phyloP scores from a whole-genome alignment of 2,329 filamentous ascomycete genomes.

The Coniosporium uncinatum region DNA sequence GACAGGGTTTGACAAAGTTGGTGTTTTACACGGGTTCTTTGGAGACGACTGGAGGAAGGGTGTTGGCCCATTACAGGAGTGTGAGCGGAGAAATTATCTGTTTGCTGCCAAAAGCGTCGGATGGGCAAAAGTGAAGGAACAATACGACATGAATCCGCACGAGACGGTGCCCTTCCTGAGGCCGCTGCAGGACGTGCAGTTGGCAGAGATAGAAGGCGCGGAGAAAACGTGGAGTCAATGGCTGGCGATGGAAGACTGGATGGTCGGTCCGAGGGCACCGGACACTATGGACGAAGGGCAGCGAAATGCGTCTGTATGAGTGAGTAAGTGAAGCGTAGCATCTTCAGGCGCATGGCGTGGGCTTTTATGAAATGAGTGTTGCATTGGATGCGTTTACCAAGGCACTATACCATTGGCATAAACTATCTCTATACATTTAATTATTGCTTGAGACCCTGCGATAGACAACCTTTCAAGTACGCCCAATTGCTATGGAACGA shows the following conservation, averaged over 20 bases:
- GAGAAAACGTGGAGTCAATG: slow-evolving; percentile 91
- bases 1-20: slow-evolving; percentile 83
- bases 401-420: too few relatives aligned
- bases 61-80: slow-evolving; percentile 77
- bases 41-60: slow-evolving; percentile 87
- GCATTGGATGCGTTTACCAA: too few relatives aligned
- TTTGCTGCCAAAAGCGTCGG: slow-evolving; percentile 91
- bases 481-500: too few relatives aligned
- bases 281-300: slow-evolving; percentile 18
- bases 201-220: slow-evolving; percentile 76
- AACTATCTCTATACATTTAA: too few relatives aligned
- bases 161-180: slow-evolving; percentile 86
- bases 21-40: slow-evolving; percentile 92
- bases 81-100: slow-evolving; percentile 89
- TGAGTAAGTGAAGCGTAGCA: not conserved
- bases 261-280: slow-evolving; percentile 80
- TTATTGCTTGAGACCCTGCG: too few relatives aligned
- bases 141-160: slow-evolving; percentile 81
- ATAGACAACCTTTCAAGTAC: too few relatives aligned
- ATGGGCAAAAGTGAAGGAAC: slow-evolving; percentile 84
- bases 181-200: slow-evolving; percentile 70
- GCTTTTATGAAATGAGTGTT: too few relatives aligned
- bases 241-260: slow-evolving; percentile 98
- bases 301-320: not conserved
- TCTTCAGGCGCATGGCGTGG: too few relatives aligned